Evolutionary conservation across 768 basidiomycete genomes (phyloP).

Genomic region (Boletus fagicola): DNA sequence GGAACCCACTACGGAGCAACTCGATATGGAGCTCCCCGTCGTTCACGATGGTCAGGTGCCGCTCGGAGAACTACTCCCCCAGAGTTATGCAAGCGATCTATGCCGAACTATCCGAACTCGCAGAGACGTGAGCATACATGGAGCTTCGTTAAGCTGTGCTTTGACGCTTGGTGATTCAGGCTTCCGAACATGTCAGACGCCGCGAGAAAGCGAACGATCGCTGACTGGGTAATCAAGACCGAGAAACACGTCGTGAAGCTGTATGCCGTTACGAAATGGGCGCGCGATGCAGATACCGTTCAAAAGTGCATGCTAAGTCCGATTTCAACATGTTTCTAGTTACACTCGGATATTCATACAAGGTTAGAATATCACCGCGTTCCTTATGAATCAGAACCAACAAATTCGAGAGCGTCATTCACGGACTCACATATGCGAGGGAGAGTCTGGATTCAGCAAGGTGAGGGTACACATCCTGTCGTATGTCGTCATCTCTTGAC

Average conservation of each 20-base stretch:
- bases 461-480: constrained; percentile 37
- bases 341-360: background rate
- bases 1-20: constrained; percentile 47
- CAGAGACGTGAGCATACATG: constrained; percentile 69
- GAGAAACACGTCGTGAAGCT: constrained; percentile 89
- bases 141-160: background rate
- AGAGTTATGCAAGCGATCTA: constrained; percentile 78
- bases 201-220: constrained; percentile 75
- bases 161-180: constrained; percentile 32
- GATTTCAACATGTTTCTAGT: background rate
- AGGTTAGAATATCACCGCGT: constrained; percentile 78
- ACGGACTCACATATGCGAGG: constrained; percentile 60
- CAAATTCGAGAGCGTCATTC: constrained; percentile 76
- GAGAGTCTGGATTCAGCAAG: constrained; percentile 75
- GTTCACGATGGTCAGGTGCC: constrained; percentile 73
- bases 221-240: constrained; percentile 87
- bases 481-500: background rate
- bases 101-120: constrained; percentile 76
- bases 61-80: constrained; percentile 70
- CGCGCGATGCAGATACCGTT: constrained; percentile 76
- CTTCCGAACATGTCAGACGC: constrained; percentile 82
- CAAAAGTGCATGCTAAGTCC: constrained; percentile 81
- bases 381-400: constrained; percentile 79
- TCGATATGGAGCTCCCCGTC: constrained; percentile 71
- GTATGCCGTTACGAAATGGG: constrained; percentile 85